phyloP scores from a whole-genome alignment of 805 yeast species.

The Nakazawaea peltata region DNA sequence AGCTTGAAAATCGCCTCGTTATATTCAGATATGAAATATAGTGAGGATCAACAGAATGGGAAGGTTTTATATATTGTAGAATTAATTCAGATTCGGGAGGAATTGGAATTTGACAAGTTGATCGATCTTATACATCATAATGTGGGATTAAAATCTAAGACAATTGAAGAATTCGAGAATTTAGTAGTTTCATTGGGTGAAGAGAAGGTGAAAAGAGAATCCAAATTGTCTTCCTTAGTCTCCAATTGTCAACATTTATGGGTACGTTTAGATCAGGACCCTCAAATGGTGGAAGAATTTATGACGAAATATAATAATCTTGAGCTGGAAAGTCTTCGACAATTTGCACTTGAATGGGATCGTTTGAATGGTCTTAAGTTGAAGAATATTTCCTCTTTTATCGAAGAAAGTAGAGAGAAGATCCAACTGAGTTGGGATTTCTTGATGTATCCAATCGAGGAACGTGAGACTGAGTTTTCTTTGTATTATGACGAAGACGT shows the following conservation, averaged over 20 bases:
- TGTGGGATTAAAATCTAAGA: slow-evolving; percentile 16
- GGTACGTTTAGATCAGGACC: slow-evolving; percentile 32
- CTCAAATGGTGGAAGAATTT: slow-evolving; percentile 27
- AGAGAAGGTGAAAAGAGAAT: slow-evolving; percentile 28
- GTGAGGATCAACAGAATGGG: slow-evolving; percentile 11
- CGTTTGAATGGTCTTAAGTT: slow-evolving; percentile 55
- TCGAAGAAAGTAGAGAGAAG: slow-evolving; percentile 49
- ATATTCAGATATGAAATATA: slow-evolving; percentile 3
- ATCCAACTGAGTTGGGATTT: slow-evolving; percentile 57
- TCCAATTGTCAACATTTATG: slow-evolving; percentile 31
- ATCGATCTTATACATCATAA: slow-evolving; percentile 14
- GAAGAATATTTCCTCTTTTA: slow-evolving; percentile 59
- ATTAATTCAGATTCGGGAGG: slow-evolving; percentile 3
- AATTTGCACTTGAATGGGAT: slow-evolving; percentile 46
- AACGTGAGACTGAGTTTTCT: slow-evolving; percentile 39
- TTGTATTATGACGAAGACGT: slow-evolving; percentile 28
- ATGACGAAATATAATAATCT: slow-evolving; percentile 37
- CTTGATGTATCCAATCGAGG: slow-evolving; percentile 48
- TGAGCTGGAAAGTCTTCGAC: slow-evolving; percentile 36
- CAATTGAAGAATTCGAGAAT: slow-evolving; percentile 12
- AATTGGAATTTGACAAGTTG: slow-evolving; percentile 9
- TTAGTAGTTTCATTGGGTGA: slow-evolving; percentile 16
- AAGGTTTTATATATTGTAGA: slow-evolving; percentile 7
- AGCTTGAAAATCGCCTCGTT: slow-evolving; percentile 2
- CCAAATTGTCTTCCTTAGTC: slow-evolving; percentile 25